Base-by-base conservation (phyloP, 1,139 yeast genomes). In the Kodamaea anthophila region DNA sequence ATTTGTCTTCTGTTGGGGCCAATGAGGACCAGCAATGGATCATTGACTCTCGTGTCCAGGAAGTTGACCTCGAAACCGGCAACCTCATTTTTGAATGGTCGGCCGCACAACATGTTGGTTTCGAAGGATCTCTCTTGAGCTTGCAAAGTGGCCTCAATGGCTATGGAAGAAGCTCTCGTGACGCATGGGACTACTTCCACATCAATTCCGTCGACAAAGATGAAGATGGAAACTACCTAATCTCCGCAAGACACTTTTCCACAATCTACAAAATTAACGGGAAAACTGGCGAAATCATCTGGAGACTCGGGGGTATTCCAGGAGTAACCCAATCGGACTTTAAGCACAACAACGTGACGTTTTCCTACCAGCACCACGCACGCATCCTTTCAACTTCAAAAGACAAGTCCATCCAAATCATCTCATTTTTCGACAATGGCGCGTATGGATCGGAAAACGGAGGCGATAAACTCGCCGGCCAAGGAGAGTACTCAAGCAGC, bases 151-250 rank as follows among this genome's bases (percentile, higher is more conserved):
- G 55, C 4, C 51, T 51, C 12, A 58, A 58, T 4, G 65, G 60
- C 10, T 36, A 47, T 15, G 66, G 65, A 1, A 43, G 36, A 32
- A 49, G 52, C 26, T 53, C 64, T 5, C 45, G 54, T 30, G 55
- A 51, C 36, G 65, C 67, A 5, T 61, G 65, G 62, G 68, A 61
- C 36, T 61, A 55, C 37, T 58, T 61, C 49, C 68, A 61, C 36
- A 58, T 60, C 36, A 61, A 61, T 32, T 60, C 67, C 1, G 61
- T 60, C 20, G 65, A 60, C 32, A 61, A 61, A 35, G 64, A 60
- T 39, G 52, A 42, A 9, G 38, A 55, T 25, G 66, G 65, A 9
- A 54, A 60, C 36, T 61, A 58, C 38, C 33, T 60, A 16, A 27
- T 61, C 12, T 58, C 64, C 3, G 58, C 65, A 4, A 49, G 68